Evolutionary conservation across 1,139 yeast species (phyloP).

Genomic region (Candida buenavistaensis): DNA sequence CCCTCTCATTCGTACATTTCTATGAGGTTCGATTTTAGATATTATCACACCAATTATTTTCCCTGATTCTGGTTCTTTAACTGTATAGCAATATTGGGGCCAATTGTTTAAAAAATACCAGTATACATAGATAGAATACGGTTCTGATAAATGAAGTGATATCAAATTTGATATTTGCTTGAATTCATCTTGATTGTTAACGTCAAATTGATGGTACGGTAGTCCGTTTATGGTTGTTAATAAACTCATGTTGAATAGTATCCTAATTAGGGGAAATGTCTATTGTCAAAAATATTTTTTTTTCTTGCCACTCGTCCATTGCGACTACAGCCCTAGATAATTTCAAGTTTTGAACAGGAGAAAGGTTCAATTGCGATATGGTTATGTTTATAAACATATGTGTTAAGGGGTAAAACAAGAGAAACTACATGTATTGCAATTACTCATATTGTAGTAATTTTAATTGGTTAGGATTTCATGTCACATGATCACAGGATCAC

Average conservation of each 20-base stretch:
- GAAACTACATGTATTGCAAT: too few species aligned
- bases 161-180: constrained; percentile 32
- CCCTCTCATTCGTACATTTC: constrained; percentile 72
- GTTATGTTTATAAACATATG: not conserved
- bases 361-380: too few species aligned
- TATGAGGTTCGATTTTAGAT: constrained; percentile 79
- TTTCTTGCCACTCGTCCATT: too few species aligned
- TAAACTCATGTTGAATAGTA: constrained; percentile 8
- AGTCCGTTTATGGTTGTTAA: constrained; percentile 17
- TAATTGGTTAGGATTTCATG: too few species aligned
- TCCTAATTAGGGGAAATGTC: too few species aligned
- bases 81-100: constrained; percentile 48
- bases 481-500: constrained; percentile 1
- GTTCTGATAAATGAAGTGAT: constrained; percentile 42
- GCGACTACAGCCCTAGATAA: too few species aligned
- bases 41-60: constrained; percentile 75
- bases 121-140: constrained; percentile 49
- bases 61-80: constrained; percentile 20
- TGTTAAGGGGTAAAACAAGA: too few species aligned
- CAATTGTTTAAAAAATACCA: constrained; percentile 49
- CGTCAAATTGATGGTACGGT: constrained; percentile 25
- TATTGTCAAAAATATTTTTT: too few species aligned
- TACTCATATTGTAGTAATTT: not conserved
- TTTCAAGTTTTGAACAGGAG: too few species aligned
- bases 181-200: constrained; percentile 27